These are phyloP conservation scores for Aspergillus sp. DNA, from an alignment of 2,329 filamentous ascomycete species.

Conservation along the genomic window DNA sequence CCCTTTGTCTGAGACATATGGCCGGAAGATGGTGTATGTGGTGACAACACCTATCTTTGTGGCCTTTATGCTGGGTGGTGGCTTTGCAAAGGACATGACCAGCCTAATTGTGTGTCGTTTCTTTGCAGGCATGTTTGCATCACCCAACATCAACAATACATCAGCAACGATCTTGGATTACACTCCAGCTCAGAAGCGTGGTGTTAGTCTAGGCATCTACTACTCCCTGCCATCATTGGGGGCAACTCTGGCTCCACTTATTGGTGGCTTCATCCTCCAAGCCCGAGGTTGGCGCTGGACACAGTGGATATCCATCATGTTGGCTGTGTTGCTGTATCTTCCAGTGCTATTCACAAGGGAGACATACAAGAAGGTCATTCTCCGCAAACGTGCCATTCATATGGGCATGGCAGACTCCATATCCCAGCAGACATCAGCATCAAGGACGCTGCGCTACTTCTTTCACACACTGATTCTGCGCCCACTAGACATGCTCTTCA, in stretches of 20 bases:
- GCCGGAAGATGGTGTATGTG: background rate
- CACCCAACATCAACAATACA: no score
- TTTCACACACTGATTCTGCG: background rate
- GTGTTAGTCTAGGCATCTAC: no score
- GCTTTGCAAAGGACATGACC: background rate
- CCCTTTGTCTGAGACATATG: background rate
- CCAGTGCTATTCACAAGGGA: background rate
- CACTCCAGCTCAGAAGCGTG: no score
- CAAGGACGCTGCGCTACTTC: background rate
- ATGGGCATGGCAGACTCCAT: background rate
- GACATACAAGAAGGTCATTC: background rate
- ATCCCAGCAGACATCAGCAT: no score
- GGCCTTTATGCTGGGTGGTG: background rate
- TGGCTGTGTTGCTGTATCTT: background rate
- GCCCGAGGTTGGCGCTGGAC: background rate
- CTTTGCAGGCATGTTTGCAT: background rate
- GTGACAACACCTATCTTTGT: background rate
- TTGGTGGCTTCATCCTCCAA: background rate
- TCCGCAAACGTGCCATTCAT: background rate
- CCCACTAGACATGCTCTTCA: background rate
- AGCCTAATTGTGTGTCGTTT: background rate
- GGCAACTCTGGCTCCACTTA: background rate
- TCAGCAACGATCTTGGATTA: no score
- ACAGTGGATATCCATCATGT: background rate
- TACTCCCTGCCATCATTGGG: background rate